Evolutionary conservation across 2,329 filamentous ascomycete genomes (phyloP), one percentile per base, ranked within the genome.

Genomic region (Verticillium longisporum): DNA sequence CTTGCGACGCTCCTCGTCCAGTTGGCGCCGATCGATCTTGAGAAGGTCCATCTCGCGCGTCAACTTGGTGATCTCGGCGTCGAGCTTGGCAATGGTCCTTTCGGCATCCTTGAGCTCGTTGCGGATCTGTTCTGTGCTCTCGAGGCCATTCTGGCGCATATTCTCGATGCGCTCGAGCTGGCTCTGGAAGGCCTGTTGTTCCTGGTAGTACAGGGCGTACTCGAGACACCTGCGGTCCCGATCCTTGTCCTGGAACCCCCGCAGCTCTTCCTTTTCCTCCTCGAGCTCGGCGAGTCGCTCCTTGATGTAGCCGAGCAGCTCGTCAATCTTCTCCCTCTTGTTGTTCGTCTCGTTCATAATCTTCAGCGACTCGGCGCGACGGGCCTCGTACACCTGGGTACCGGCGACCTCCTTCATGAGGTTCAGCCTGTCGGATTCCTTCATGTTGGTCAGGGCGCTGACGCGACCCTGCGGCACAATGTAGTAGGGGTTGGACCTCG

Each of bases 391-490:
- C 55, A 97, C 92, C 70, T 97, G 92, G 7, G 95, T 99, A 64
- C 95, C 95, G 0, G 95, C 95, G n/a, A 99, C 95, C 72, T 98
- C 95, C 75, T 99, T 99, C 64, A 99, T 78, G 62, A 99, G 80
- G 67, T 90, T 93, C 64, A 99, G 78, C 59, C 95, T 86, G 73
- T 97, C 93, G 1, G 88, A 87, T 73, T 99, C 95, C 75, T 97
- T 97, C 95, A 99, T 99, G 73, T 98, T 99, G 55, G 95, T 99
- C 71, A 99, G 81, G 31, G 92, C 89, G 0, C 95, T 98, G 63
- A 99, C 93, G 71, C 95, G 92, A 60, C 95, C 95, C 74, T 99
- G 95, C 0, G 96, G 95, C 1, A 99, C 96, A 69, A 99, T 99
- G 74, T 99, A 99, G 81, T 98, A 99, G 32, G 95, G 95, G 73